A percentile compares a stretch with the other conserved stretches of the same genome.
phyloP scores from a whole-genome alignment of 1,284 basidiomycete species.

The Flammula alnicola region DNA sequence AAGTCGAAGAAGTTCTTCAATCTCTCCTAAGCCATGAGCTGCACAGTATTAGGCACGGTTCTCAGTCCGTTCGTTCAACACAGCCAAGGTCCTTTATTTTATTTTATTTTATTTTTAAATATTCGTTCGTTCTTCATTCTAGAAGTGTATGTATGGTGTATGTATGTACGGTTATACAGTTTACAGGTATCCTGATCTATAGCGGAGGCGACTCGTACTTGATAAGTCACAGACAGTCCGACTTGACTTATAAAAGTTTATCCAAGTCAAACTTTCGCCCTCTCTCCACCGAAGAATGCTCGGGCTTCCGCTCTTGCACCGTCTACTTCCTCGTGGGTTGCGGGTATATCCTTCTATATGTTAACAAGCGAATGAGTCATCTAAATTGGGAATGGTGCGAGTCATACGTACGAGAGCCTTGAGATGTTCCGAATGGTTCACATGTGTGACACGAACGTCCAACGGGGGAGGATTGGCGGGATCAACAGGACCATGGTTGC shows the following conservation, averaged over 20 bases:
- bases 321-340: slow-evolving; percentile 22
- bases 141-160: too few relatives aligned
- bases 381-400: background rate
- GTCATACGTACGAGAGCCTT: slow-evolving; percentile 21
- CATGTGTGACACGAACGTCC: slow-evolving; percentile 27
- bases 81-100: too few relatives aligned
- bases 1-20: slow-evolving; percentile 4
- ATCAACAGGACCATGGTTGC: slow-evolving; percentile 21
- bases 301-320: slow-evolving; percentile 30
- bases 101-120: too few relatives aligned
- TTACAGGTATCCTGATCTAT: too few relatives aligned
- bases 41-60: too few relatives aligned
- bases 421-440: slow-evolving; percentile 26
- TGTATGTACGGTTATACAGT: too few relatives aligned
- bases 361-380: background rate
- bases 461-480: slow-evolving; percentile 26
- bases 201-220: too few relatives aligned
- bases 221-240: too few relatives aligned
- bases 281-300: slow-evolving; percentile 35
- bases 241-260: too few relatives aligned
- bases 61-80: too few relatives aligned
- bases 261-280: slow-evolving; percentile 11
- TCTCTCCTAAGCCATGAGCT: too few relatives aligned
- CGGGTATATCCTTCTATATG: slow-evolving; percentile 20
- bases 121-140: too few relatives aligned